Evolutionary conservation across 1,139 yeast species (phyloP).

Genomic region (Pichia sp.): DNA sequence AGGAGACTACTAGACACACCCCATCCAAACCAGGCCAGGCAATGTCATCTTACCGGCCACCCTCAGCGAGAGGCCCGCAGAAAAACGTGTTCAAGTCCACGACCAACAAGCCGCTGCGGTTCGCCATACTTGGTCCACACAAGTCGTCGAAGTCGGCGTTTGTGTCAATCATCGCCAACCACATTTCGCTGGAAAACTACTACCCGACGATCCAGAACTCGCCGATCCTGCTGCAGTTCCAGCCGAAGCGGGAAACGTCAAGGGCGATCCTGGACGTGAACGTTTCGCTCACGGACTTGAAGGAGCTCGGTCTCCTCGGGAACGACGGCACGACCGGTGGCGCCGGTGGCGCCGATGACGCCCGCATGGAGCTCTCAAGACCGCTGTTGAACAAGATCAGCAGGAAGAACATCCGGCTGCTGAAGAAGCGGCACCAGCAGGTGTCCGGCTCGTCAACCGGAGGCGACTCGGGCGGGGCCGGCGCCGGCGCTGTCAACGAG

Average conservation of each 20-base stretch:
- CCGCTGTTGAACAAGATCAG: conserved; percentile 2
- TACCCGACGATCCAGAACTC: conserved; percentile 60
- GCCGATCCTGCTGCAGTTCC: conserved; percentile 53
- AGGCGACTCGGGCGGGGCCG: neutral
- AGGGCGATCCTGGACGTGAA: conserved; percentile 48
- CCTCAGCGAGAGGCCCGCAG: neutral
- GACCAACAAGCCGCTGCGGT: conserved; percentile 42
- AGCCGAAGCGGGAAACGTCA: conserved; percentile 39
- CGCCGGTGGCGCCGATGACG: conserved; percentile 10
- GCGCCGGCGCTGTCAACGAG: neutral
- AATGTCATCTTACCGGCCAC: conserved; percentile 9
- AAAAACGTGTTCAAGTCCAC: conserved; percentile 28
- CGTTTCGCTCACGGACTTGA: conserved; percentile 30
- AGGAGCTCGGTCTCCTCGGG: conserved; percentile 20
- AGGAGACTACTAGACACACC: too few relatives aligned
- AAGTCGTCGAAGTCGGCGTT: conserved; percentile 42
- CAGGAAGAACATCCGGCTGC: neutral
- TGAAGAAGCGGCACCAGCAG: conserved; percentile 5
- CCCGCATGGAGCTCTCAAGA: conserved; percentile 12
- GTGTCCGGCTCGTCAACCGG: neutral
- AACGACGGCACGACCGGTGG: neutral
- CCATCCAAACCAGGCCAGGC: too few relatives aligned
- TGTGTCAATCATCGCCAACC: conserved; percentile 44
- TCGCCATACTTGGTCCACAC: conserved; percentile 56
- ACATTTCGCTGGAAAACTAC: conserved; percentile 51